These are phyloP conservation scores for Aspergillus ellipticus DNA, from an alignment of 495 filamentous ascomycete species.

Conservation along the genomic window DNA sequence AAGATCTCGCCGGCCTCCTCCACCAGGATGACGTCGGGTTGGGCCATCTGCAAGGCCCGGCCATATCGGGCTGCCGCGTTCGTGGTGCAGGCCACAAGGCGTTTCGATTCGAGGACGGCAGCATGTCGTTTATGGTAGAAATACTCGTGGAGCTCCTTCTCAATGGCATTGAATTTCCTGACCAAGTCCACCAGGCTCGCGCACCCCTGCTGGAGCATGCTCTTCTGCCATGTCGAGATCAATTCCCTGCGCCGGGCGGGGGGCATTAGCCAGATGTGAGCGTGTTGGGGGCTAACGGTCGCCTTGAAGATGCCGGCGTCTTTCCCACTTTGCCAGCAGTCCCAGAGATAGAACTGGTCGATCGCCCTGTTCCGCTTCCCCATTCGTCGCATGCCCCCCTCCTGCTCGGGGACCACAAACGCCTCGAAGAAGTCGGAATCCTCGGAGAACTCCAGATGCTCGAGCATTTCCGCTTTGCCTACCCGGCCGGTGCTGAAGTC, in stretches of 20 bases:
- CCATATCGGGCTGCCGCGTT: conserved; percentile 66
- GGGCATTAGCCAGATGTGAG: not conserved
- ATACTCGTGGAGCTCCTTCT: not conserved
- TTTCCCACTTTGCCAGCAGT: conserved; percentile 52
- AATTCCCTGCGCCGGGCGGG: not conserved
- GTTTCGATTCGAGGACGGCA: conserved; percentile 35
- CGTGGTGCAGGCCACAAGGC: conserved; percentile 71
- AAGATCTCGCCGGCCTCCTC: conserved; percentile 82
- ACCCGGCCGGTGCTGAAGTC: conserved; percentile 26
- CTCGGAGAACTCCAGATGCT: conserved; percentile 59
- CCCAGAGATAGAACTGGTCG: conserved; percentile 48
- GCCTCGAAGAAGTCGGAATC: conserved; percentile 55
- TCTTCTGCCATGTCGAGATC: not conserved
- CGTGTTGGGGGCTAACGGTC: not conserved
- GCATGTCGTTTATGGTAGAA: not conserved
- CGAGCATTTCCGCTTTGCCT: conserved; percentile 37
- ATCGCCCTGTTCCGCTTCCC: conserved; percentile 30
- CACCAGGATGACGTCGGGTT: conserved; percentile 43
- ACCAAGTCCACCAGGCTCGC: not conserved
- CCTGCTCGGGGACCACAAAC: conserved; percentile 42
- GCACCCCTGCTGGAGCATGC: not conserved
- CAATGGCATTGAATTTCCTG: not conserved
- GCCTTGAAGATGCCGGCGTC: conserved; percentile 6
- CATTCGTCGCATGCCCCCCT: conserved; percentile 38
- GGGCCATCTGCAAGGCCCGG: conserved; percentile 42